phyloP scores from a whole-genome alignment of 208 protist species.

The Trypanosoma rangeli region DNA sequence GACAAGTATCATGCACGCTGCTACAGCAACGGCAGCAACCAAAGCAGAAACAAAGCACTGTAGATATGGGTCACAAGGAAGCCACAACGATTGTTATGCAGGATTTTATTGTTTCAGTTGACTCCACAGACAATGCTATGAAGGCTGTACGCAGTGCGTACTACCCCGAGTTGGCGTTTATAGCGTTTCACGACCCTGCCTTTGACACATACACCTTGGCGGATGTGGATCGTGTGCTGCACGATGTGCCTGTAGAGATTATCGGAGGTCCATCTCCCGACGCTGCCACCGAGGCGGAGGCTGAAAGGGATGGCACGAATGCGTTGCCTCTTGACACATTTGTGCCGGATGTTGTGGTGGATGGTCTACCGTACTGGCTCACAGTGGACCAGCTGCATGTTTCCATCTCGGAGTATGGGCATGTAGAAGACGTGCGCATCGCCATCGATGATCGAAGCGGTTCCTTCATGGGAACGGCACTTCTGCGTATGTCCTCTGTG shows the following conservation, averaged over 20 bases:
- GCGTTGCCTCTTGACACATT: constrained; percentile 31
- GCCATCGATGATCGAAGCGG: constrained; percentile 74
- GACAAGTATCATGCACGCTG: constrained; percentile 67
- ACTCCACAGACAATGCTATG: constrained; percentile 69
- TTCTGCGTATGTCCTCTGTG: constrained; percentile 73
- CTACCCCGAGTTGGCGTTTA: constrained; percentile 83
- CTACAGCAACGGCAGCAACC: constrained; percentile 32
- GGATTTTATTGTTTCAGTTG: constrained; percentile 85
- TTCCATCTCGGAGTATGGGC: constrained; percentile 68
- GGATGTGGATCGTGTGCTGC: constrained; percentile 57
- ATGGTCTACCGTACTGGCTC: constrained; percentile 82
- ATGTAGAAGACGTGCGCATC: constrained; percentile 49
- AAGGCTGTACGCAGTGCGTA: constrained; percentile 66
- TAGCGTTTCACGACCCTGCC: constrained; percentile 61
- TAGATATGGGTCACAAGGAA: neutral
- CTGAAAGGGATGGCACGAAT: neutral
- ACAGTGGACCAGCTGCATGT: constrained; percentile 77
- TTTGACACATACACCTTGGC: constrained; percentile 54
- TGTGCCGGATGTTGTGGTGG: constrained; percentile 79
- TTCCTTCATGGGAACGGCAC: constrained; percentile 72
- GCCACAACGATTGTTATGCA: constrained; percentile 37
- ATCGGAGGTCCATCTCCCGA: neutral
- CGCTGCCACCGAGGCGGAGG: neutral
- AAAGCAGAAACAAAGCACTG: constrained; percentile 21
- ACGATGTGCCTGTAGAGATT: constrained; percentile 29